These are phyloP conservation scores for Zygosaccharomyces pseudobailii DNA, from an alignment of 1,139 yeast species.

Conservation along the genomic window DNA sequence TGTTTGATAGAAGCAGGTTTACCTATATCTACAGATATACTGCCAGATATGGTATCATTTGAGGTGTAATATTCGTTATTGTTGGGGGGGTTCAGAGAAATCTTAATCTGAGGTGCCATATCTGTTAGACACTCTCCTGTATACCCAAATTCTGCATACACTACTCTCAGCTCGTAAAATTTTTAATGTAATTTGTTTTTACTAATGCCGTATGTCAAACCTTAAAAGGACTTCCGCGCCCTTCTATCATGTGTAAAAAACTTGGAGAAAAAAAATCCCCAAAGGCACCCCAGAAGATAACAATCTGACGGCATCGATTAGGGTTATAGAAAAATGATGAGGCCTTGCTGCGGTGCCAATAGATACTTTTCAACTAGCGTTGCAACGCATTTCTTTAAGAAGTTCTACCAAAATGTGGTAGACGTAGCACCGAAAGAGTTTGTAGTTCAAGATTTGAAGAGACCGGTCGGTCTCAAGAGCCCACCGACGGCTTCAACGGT, in stretches of 20 bases:
- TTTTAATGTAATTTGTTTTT: background rate
- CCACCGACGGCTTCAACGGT: conserved; percentile 34
- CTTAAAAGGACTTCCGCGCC: background rate
- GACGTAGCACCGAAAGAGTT: conserved; percentile 37
- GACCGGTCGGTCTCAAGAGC: conserved; percentile 43
- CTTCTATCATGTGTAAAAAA: background rate
- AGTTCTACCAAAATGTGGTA: conserved; percentile 37
- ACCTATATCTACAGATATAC: conserved; percentile 17
- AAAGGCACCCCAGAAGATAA: background rate
- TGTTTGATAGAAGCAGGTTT: conserved; percentile 26
- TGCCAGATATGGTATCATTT: conserved; percentile 27
- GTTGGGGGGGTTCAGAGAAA: conserved; percentile 24
- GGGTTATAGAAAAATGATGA: background rate
- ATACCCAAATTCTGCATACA: background rate
- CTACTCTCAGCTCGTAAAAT: background rate
- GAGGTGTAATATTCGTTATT: conserved; percentile 28
- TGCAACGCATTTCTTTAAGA: conserved; percentile 32
- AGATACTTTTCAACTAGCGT: conserved; percentile 35
- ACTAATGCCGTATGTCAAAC: background rate
- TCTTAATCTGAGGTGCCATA: conserved; percentile 25
- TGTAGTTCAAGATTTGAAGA: conserved; percentile 36
- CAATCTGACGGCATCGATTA: background rate
- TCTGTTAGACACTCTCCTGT: background rate
- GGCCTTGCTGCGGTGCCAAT: background rate
- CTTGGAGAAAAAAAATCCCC: background rate